phyloP scores from a whole-genome alignment of 2,329 filamentous ascomycete genomes.

The Xylariomycetidae sp. region DNA sequence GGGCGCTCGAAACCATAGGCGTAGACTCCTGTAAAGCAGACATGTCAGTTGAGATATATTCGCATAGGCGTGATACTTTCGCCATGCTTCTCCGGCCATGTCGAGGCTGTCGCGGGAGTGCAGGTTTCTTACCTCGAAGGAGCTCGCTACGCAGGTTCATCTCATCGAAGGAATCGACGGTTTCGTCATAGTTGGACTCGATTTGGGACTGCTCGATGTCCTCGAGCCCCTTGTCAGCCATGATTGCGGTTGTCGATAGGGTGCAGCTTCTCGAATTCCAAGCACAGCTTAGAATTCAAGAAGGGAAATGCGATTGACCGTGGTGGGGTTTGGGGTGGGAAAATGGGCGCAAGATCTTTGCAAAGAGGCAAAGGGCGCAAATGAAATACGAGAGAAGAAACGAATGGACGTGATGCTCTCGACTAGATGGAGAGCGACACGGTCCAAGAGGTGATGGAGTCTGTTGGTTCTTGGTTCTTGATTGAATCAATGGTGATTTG shows the following conservation, averaged over 20 bases:
- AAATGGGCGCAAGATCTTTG: too few species aligned
- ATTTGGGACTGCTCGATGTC: conserved; percentile 75
- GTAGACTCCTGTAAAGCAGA: conserved; percentile 67
- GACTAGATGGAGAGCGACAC: conserved; percentile 18
- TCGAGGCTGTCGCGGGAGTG: too few species aligned
- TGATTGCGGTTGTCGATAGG: conserved; percentile 68
- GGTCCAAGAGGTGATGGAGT: conserved; percentile 13
- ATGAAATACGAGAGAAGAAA: conserved; percentile 15
- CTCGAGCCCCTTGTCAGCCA: conserved; percentile 99
- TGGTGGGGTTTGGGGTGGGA: conserved; percentile 39
- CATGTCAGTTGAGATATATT: conserved; percentile 8
- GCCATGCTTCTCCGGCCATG: too few species aligned
- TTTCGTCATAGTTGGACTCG: conserved; percentile 99
- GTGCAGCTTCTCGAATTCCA: conserved; percentile 65
- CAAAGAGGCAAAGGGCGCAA: too few species aligned
- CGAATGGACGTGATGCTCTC: conserved; percentile 24
- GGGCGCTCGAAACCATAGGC: conserved; percentile 99
- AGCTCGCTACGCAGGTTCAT: conserved; percentile 98
- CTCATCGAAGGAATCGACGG: conserved; percentile 97
- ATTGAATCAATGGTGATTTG: conserved; percentile 15
- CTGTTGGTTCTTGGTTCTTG: conserved; percentile 11
- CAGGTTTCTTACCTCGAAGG: conserved; percentile 69
- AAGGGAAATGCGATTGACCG: conserved; percentile 27
- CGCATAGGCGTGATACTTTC: too few species aligned
- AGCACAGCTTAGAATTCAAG: conserved; percentile 74